Evolutionary conservation across 129 eudicot genomes (phyloP).

Genomic region (Saussurea involucrata): DNA sequence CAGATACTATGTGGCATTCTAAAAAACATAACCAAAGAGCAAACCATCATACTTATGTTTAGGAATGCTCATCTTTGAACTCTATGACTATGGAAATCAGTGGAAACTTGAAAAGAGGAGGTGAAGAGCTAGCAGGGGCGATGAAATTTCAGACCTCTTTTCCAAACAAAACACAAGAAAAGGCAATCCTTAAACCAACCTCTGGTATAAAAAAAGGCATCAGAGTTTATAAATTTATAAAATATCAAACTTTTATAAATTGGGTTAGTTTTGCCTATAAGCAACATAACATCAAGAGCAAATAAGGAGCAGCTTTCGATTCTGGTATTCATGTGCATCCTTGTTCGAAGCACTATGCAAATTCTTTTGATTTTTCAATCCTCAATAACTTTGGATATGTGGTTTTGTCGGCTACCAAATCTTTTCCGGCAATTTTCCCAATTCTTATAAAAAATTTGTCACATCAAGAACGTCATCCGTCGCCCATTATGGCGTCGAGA

Average conservation of each 20-base stretch:
- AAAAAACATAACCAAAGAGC: conserved; percentile 15
- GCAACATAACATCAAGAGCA: conserved; percentile 27
- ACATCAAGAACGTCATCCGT: too few species aligned
- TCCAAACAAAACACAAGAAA: too few species aligned
- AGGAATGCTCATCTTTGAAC: conserved; percentile 9
- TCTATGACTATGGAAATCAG: background rate
- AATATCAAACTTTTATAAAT: too few species aligned
- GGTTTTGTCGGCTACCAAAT: conserved; percentile 28
- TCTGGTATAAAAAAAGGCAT: too few species aligned
- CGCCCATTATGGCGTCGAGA: conserved; percentile 31
- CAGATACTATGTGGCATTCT: background rate
- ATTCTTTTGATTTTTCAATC: conserved; percentile 35
- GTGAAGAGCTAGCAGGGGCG: conserved; percentile 16
- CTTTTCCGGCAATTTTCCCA: conserved; percentile 24
- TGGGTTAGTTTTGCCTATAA: conserved; percentile 17
- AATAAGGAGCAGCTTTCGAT: conserved; percentile 37
- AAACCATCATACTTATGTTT: conserved; percentile 9
- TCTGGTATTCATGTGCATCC: conserved; percentile 36
- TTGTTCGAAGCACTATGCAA: conserved; percentile 34
- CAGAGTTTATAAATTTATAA: too few species aligned
- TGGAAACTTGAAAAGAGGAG: conserved; percentile 23
- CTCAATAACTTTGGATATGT: conserved; percentile 42
- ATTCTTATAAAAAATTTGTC: too few species aligned
- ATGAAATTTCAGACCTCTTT: background rate
- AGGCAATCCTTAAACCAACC: too few species aligned